Evolutionary conservation across 2,329 filamentous ascomycete genomes (phyloP).

Genomic region (Chaetomium strumarium): DNA sequence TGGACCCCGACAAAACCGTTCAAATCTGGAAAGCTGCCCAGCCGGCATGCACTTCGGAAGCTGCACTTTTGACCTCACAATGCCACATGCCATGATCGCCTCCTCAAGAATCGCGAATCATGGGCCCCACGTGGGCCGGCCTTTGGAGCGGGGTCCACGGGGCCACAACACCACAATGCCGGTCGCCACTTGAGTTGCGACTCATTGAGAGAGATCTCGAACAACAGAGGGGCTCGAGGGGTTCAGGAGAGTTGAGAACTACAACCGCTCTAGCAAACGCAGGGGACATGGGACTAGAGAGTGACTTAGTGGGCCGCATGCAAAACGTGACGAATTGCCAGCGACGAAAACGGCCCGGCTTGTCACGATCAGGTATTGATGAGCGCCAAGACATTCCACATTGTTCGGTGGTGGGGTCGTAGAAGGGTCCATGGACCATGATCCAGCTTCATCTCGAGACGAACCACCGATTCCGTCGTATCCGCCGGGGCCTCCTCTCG

Average conservation of each 20-base stretch:
- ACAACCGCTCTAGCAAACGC: not conserved
- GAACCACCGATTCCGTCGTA: slow-evolving; percentile 1
- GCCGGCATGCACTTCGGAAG: not conserved
- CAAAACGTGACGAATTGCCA: not conserved
- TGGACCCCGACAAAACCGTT: not conserved
- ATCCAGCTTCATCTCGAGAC: not conserved
- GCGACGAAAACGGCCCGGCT: slow-evolving; percentile 7
- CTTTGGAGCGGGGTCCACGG: slow-evolving; percentile 7
- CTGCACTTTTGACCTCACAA: not conserved
- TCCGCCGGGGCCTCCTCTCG: not conserved
- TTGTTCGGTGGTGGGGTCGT: slow-evolving; percentile 6
- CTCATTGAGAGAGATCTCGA: not conserved
- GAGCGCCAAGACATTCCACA: slow-evolving; percentile 17
- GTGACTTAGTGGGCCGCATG: slow-evolving; percentile 7
- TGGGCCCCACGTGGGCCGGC: slow-evolving; percentile 9
- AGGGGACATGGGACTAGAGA: slow-evolving; percentile 2
- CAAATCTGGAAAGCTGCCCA: not conserved
- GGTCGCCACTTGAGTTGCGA: too few relatives aligned
- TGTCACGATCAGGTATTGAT: slow-evolving; percentile 14
- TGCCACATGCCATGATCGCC: not conserved
- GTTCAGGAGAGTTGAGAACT: not conserved
- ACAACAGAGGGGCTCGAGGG: not conserved
- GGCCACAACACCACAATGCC: not conserved
- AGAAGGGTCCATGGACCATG: not conserved
- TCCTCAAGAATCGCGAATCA: slow-evolving; percentile 4